Percentiles rank a stretch among this genome's conserved stretches.
These are phyloP conservation scores for Triticum monococcum DNA, from an alignment of 176 grass and related monocot species.

Conservation along the genomic window DNA sequence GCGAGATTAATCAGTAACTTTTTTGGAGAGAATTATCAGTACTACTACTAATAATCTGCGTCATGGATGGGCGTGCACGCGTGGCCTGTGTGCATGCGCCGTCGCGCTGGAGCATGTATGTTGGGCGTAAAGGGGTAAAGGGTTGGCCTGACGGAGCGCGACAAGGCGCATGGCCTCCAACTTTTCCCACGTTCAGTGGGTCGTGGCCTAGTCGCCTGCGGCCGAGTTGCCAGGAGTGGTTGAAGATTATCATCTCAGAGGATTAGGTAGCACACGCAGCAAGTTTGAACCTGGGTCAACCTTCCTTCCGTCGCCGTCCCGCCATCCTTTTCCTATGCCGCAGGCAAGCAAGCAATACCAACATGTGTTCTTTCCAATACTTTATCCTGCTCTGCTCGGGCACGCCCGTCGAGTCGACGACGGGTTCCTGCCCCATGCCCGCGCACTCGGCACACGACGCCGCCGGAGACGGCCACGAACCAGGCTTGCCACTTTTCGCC, in stretches of 20 bases:
- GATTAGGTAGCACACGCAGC: slow-evolving; percentile 33
- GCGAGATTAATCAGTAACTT: too few relatives aligned
- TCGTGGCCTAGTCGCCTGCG: neutral
- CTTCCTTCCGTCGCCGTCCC: slow-evolving; percentile 26
- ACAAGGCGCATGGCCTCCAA: neutral
- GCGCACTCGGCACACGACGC: neutral
- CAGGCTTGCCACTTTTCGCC: neutral
- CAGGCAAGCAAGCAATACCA: slow-evolving; percentile 24
- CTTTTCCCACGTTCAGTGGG: slow-evolving; percentile 36
- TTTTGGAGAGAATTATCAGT: too few relatives aligned
- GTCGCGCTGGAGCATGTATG: neutral
- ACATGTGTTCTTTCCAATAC: slow-evolving; percentile 7
- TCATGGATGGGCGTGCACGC: too few relatives aligned
- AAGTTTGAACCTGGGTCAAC: neutral
- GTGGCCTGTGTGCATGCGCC: neutral
- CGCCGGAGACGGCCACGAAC: neutral
- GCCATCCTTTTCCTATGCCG: slow-evolving; percentile 22
- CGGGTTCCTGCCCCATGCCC: slow-evolving; percentile 19
- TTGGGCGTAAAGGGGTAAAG: neutral
- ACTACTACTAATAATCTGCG: too few relatives aligned
- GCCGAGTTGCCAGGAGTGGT: slow-evolving; percentile 21
- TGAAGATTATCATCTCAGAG: slow-evolving; percentile 7
- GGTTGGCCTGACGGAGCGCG: neutral
- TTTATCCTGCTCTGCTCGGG: neutral
- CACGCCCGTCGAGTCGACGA: neutral